A percentile compares a stretch with the other conserved stretches of the same genome.
These are phyloP conservation scores for Saccharum spontaneum DNA, from an alignment of 176 grass and related monocot genomes.

Conservation along the genomic window DNA sequence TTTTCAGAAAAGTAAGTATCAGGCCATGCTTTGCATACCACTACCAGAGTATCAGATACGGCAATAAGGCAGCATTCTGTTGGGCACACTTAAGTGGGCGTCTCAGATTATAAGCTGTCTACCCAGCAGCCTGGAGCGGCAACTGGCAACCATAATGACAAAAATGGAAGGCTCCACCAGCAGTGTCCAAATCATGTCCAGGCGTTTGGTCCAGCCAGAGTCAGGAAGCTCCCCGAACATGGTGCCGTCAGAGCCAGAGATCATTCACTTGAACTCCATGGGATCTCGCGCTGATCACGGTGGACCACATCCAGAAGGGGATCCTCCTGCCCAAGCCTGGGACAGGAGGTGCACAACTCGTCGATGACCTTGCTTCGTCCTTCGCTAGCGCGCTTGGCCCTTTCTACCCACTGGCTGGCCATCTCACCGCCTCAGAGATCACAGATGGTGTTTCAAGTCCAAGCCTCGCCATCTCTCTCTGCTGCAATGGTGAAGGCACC, in stretches of 20 bases:
- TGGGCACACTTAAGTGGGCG: not conserved
- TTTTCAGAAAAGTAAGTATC: not conserved
- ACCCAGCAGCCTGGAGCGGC: not conserved
- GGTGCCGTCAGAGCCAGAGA: not conserved
- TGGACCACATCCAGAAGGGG: constrained; percentile 11
- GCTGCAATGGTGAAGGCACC: constrained; percentile 25
- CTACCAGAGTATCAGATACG: not conserved
- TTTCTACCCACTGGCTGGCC: constrained; percentile 46
- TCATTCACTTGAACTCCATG: constrained; percentile 15
- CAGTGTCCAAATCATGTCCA: not conserved
- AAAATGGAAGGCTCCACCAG: not conserved
- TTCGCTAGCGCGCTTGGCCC: constrained; percentile 12
- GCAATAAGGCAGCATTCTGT: not conserved
- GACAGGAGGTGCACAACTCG: not conserved
- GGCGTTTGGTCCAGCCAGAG: not conserved
- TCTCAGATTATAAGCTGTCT: not conserved
- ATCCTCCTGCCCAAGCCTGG: not conserved
- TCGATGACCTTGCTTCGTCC: not conserved
- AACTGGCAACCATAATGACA: not conserved
- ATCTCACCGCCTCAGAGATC: not conserved
- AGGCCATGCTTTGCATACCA: not conserved
- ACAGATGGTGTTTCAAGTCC: no score
- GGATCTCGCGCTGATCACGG: not conserved
- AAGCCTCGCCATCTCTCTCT: not conserved
- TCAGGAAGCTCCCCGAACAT: no score